A percentile compares a stretch with the other conserved stretches of the same genome.
Evolutionary conservation across 75 land plant species (phyloP).

Genomic region (Cryptomeria japonica): DNA sequence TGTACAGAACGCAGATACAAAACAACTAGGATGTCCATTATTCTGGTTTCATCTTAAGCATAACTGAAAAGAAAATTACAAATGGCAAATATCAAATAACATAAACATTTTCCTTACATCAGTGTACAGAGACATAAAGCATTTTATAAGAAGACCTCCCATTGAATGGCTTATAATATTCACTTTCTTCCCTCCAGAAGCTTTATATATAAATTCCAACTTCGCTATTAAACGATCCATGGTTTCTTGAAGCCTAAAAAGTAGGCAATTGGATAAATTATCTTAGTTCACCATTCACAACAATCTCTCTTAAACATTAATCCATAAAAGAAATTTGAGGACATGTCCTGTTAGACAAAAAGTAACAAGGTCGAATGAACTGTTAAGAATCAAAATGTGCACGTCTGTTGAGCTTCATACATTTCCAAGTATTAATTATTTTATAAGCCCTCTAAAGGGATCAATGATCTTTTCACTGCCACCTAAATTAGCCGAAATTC

Average conservation of each 20-base stretch:
- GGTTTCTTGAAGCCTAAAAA: conserved; percentile 73
- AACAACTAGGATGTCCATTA: neutral
- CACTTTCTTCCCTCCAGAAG: conserved; percentile 91
- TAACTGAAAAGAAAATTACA: neutral
- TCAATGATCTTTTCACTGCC: neutral
- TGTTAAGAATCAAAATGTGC: neutral
- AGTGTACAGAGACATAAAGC: conserved; percentile 71
- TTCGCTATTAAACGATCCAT: conserved; percentile 67
- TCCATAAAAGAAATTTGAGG: neutral
- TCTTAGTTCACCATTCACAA: neutral
- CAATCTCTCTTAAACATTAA: neutral
- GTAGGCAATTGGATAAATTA: neutral
- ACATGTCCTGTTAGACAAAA: neutral
- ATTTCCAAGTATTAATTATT: neutral
- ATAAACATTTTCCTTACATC: conserved; percentile 49
- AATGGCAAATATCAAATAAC: neutral
- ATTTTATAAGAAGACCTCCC: conserved; percentile 96
- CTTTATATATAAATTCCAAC: conserved; percentile 61
- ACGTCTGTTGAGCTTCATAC: neutral
- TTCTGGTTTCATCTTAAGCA: neutral
- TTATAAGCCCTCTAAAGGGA: neutral
- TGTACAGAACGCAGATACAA: neutral
- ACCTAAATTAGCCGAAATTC: neutral
- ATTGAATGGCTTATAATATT: conserved; percentile 91
- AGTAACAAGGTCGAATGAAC: neutral